These are phyloP conservation scores for Trichoderma erinaceum DNA, from an alignment of 495 filamentous ascomycete genomes.

Conservation along the genomic window DNA sequence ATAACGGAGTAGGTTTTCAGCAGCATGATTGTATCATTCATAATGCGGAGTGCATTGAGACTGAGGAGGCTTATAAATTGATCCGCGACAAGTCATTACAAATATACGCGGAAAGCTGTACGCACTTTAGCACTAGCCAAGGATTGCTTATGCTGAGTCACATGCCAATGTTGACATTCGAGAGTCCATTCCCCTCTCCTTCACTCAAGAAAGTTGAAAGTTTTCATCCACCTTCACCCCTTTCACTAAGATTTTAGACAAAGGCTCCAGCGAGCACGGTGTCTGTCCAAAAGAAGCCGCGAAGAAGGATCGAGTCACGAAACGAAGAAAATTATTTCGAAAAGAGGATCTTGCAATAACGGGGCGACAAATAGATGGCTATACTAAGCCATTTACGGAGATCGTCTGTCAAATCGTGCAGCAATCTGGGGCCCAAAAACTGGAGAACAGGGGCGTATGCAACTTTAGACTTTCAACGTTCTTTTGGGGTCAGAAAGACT, in stretches of 20 bases:
- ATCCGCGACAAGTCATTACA: too few species aligned
- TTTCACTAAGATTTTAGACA: not conserved
- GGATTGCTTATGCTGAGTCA: not conserved
- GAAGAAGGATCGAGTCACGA: not conserved
- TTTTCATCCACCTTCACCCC: not conserved
- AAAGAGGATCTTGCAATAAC: not conserved
- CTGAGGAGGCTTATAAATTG: too few species aligned
- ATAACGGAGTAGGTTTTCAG: too few species aligned
- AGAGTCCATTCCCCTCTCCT: not conserved
- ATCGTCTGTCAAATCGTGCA: conserved; percentile 12
- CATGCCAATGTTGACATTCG: not conserved
- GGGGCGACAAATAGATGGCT: not conserved
- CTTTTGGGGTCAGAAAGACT: not conserved
- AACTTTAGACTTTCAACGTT: not conserved
- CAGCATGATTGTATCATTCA: too few species aligned
- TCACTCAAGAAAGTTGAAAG: too few species aligned
- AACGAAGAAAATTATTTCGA: not conserved
- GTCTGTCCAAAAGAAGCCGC: not conserved
- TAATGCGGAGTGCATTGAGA: too few species aligned
- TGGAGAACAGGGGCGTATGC: not conserved
- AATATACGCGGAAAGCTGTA: too few species aligned
- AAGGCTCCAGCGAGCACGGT: not conserved
- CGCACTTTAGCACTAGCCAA: too few species aligned
- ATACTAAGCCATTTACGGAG: not conserved
- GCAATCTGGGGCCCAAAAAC: conserved; percentile 6